Evolutionary conservation across 805 yeast genomes (phyloP).

Genomic region (Teunomyces tritomae): DNA sequence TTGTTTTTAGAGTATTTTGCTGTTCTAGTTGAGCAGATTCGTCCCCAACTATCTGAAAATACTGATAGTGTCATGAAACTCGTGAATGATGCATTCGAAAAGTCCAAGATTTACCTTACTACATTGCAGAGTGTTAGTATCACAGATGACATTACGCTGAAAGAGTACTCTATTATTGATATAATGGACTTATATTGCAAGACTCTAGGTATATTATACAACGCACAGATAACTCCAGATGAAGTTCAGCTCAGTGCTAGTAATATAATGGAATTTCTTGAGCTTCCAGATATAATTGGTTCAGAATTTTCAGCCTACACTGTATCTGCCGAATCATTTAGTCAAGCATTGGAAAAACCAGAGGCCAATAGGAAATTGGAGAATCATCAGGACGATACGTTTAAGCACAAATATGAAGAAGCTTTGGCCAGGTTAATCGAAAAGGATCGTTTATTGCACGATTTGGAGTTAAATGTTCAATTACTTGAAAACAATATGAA

Average conservation of each 20-base stretch:
- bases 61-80: background rate
- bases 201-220: background rate
- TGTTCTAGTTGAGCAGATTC: background rate
- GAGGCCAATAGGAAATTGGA: no score
- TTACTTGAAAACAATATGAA: constrained; percentile 44
- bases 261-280: background rate
- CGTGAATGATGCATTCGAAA: background rate
- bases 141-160: background rate
- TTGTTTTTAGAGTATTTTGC: background rate
- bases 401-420: background rate
- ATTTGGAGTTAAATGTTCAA: constrained; percentile 43
- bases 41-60: background rate
- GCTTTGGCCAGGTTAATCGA: constrained; percentile 10
- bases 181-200: background rate
- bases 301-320: background rate
- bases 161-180: background rate
- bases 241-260: no score
- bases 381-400: background rate
- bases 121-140: background rate
- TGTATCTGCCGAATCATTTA: background rate
- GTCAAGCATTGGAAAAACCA: background rate
- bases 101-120: background rate
- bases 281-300: background rate
- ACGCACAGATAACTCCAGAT: background rate
- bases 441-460: constrained; percentile 35